Base-by-base conservation (phyloP, 169 alveolate species). In the Pseudocohnilembus persalinus region DNA sequence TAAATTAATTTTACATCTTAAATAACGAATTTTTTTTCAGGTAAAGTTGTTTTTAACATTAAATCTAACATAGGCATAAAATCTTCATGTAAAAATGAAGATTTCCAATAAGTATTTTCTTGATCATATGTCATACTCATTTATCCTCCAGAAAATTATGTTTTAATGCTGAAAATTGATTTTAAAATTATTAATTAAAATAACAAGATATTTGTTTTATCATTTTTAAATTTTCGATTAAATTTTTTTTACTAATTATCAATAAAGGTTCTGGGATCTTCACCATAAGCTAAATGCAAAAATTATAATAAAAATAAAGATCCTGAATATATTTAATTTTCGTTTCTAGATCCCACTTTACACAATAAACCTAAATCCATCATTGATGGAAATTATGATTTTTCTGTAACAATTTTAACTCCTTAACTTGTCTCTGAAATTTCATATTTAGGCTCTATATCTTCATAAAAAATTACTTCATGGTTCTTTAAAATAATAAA, bases 11-110 rank as follows among this genome's bases (percentile, higher is more conserved):
- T n/a, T 31, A 82, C 76, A 16, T 77, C 63, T 29, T 34, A 76
- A 16, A 78, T 63, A 31, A 88, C 82, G 29, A 29, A 65, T 27
- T 88, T 29, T 34, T 76, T 87, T 24, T 82, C 85, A 15, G 25
- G 26, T 27, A 73, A 27, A 73, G 85, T 63, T 63, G 77, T 88
- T 73, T 82, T 81, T 28, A 79, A 15, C 0, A 49, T 20, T 49
- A 79, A 79, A 29, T 83, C 88, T 64, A 88, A 73, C 74, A 88
- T 72, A 31, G 80, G 33, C 29, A 82, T 88, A 27, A 73, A 32
- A 77, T 88, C 88, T 33, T 82, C 85, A 31, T 77, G 77, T 26
- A 88, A 64, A 28, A 83, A 88, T 34, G 29, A 35, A n/a, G 83
- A 73, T 29, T 82, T 75, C 33, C 65, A 88, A 65, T 77, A 73